These are phyloP conservation scores for Eutypa lata DNA, from an alignment of 2,329 filamentous ascomycete genomes.

Conservation along the genomic window DNA sequence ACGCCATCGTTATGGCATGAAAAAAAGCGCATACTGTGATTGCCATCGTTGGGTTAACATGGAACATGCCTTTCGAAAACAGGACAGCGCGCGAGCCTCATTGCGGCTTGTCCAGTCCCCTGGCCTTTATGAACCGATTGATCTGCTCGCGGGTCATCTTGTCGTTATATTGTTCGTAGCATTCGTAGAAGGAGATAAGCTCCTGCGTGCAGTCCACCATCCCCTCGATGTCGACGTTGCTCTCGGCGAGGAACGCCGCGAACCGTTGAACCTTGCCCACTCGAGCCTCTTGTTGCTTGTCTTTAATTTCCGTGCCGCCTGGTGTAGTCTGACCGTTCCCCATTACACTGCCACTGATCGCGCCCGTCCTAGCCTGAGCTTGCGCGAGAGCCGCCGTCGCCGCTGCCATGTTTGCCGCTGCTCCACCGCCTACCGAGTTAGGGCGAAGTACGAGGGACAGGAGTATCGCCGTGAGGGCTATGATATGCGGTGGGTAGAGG, in stretches of 20 bases:
- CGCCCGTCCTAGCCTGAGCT: constrained; percentile 32
- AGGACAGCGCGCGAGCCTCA: not conserved
- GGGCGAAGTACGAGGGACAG: constrained; percentile 80
- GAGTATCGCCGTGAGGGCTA: constrained; percentile 83
- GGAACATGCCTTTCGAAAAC: not conserved
- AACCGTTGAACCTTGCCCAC: constrained; percentile 64
- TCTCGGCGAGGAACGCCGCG: constrained; percentile 80
- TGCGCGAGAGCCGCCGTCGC: constrained; percentile 48
- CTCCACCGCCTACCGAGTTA: constrained; percentile 21
- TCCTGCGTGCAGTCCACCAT: constrained; percentile 90
- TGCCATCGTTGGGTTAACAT: too few relatives aligned
- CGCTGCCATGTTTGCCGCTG: constrained; percentile 44
- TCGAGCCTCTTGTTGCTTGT: constrained; percentile 50
- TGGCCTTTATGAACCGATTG: constrained; percentile 57
- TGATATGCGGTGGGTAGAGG: constrained; percentile 78
- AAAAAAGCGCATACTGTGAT: too few relatives aligned
- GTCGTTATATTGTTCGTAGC: constrained; percentile 58
- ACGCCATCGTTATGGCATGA: too few relatives aligned
- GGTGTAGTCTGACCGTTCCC: constrained; percentile 21
- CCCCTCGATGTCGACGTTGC: constrained; percentile 76
- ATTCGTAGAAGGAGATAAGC: constrained; percentile 84
- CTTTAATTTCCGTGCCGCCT: constrained; percentile 32
- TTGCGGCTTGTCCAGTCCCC: constrained; percentile 47
- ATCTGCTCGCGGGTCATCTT: constrained; percentile 58
- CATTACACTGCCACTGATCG: constrained; percentile 8